Base-by-base conservation (phyloP, 1,284 basidiomycete genomes). In the Tylopilus sp. region DNA sequence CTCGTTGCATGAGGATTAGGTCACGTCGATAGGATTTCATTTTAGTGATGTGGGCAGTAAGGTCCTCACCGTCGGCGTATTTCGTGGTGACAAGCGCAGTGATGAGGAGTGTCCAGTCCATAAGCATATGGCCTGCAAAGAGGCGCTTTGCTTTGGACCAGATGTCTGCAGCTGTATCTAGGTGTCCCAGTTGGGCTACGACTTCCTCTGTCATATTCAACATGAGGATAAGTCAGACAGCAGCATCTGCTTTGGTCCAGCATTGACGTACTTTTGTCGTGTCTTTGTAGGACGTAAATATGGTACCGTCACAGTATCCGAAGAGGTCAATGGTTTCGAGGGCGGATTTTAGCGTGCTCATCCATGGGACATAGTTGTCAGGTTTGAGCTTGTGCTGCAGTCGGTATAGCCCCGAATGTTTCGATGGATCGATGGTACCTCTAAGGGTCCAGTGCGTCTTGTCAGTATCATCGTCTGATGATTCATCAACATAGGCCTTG, bases 141-240 rank as follows among this genome's bases (percentile, higher is more conserved):
- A 68, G 51, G 2, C 29, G 7, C 2, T 16, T 16, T 0, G 63
- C 57, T 15, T 68, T 38, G 0, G 1, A 6, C 62, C 66, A 69
- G 18, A 69, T 68, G 15, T 59, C 53, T 1, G 24, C 10, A 13
- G 59, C 63, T 0, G 13, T 65, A 2, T 24, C 2, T 7, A 69
- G 15, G 15, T 69, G 61, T 6, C 49, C 26, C 2, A 63, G 1
- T 16, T 69, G 33, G 0, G 5, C 19, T 16, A 33, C 16, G 18
- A 49, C 19, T 6, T 69, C 67, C 32, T 69, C 56, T 4, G 4
- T 59, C 58, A 68, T 69, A 1, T 7, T 32, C 1, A 39, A 18
- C 0, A 47, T 65, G 4, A 69, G 55, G 5, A 67, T 32, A 4
- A n/a, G 53, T 15, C 41, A 36, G 2, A 69, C 47, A 26, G 63